Evolutionary conservation across 2,329 filamentous ascomycete genomes (phyloP), one percentile per base, ranked within the genome.

Genomic region (Penicillium rolfsii): DNA sequence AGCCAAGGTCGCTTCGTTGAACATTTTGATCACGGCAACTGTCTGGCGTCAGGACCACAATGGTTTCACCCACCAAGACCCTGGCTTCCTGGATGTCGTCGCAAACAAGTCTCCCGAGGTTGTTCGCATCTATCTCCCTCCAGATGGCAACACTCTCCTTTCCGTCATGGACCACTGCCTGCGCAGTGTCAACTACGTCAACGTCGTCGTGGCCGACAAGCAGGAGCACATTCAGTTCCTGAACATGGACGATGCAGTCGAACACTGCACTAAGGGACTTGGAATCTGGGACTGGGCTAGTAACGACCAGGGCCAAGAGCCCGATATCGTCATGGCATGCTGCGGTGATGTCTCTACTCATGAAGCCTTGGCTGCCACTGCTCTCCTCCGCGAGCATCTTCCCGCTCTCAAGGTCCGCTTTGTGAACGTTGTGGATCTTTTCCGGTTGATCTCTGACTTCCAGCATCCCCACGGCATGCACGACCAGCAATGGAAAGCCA

Each of bases 21-120:
- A 93, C 78, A 92, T 93, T 66, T 83, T 93, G 14, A 82, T 93
- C 57, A 93, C 90, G 1, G 87, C 89, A 1, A 90, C 91, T 7
- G 89, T 93, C 60, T 93, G 90, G 90, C 82, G 90, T 69, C 90
- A 93, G 79, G 90, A 93, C 66, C 90, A 93, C 81, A 93, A 93
- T 70, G 90, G 90, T 38, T 93, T 93, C 78, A 92, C 89, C 0
- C 90, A 93, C 73, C 90, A 93, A 73, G 89, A 92, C 65, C 90
- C 90, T 0, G 89, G 89, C 41, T 93, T 93, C 83, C 83, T 93
- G 12, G 89, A 92, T 65, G 88, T 93, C 0, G 85, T 93, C 2
- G 87, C 87, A 67, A 93, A 93, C 80, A 93, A 93, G 80, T 89
- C 85, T 65, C 90, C 90, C 7, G 89, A 92, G 67, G 88, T 93